Percentiles rank a stretch among this genome's conserved stretches.
These are phyloP conservation scores for Astrothelium subdiscretum DNA, from an alignment of 495 filamentous ascomycete genomes.

Conservation along the genomic window DNA sequence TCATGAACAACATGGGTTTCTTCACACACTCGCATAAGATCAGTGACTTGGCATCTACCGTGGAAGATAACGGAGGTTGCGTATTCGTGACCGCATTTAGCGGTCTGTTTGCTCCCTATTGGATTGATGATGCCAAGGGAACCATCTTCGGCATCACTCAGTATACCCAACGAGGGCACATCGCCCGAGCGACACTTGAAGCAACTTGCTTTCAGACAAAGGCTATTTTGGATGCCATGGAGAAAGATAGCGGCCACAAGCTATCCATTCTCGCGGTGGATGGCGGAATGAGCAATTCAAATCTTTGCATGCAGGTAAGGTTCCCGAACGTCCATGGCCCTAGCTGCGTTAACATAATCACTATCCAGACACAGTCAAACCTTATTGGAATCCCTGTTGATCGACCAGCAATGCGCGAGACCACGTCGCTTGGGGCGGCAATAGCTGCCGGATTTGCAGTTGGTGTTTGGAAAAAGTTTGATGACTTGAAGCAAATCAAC, in stretches of 20 bases:
- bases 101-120: conserved; percentile 88
- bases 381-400: conserved; percentile 78
- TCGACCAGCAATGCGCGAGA: conserved; percentile 82
- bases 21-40: conserved; percentile 66
- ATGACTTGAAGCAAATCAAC: conserved; percentile 68
- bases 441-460: conserved; percentile 87
- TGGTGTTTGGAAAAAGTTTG: conserved; percentile 65
- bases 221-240: conserved; percentile 88
- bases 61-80: conserved; percentile 76
- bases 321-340: conserved; percentile 3
- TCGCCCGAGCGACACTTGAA: conserved; percentile 84
- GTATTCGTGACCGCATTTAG: conserved; percentile 91
- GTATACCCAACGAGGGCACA: conserved; percentile 75
- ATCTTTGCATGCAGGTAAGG: conserved; percentile 80
- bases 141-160: conserved; percentile 87
- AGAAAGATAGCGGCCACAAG: conserved; percentile 69
- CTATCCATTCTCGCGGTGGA: conserved; percentile 72
- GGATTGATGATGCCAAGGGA: conserved; percentile 89
- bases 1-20: conserved; percentile 81
- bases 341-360: conserved; percentile 6
- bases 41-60: conserved; percentile 64
- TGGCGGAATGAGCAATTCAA: conserved; percentile 84
- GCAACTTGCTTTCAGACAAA: conserved; percentile 90
- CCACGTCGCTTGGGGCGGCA: conserved; percentile 81
- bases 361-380: conserved; percentile 63